Evolutionary conservation across 805 yeast species (phyloP).

Genomic region (Wickerhamiella bombiphila): DNA sequence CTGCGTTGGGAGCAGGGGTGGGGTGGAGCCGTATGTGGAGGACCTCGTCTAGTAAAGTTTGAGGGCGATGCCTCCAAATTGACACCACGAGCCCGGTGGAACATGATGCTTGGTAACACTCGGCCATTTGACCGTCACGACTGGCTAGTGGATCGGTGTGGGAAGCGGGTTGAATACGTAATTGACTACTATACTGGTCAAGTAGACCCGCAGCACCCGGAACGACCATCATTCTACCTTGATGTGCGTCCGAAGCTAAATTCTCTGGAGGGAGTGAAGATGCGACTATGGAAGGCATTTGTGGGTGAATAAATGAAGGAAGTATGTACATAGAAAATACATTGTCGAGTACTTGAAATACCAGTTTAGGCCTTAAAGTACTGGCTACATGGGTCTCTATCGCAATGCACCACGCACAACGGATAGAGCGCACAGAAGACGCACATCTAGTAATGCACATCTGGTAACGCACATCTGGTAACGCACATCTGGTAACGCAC

Average conservation of each 20-base stretch:
- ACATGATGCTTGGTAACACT: constrained; percentile 48
- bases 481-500: no score
- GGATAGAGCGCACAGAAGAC: no score
- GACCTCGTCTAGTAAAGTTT: constrained; percentile 69
- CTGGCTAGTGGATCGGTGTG: constrained; percentile 82
- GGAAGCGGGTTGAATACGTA: constrained; percentile 70
- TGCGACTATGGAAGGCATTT: constrained; percentile 46
- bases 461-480: no score
- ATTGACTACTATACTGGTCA: constrained; percentile 75
- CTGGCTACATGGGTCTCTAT: not conserved
- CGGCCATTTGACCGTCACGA: constrained; percentile 94
- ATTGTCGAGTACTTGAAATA: not conserved
- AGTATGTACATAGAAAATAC: not conserved
- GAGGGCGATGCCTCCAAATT: constrained; percentile 75
- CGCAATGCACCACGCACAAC: no score
- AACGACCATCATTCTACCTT: constrained; percentile 48
- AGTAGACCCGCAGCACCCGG: constrained; percentile 31
- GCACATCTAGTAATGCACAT: no score
- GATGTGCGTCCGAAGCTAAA: constrained; percentile 91
- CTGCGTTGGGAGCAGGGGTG: constrained; percentile 55
- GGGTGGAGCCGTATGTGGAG: constrained; percentile 46
- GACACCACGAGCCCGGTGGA: constrained; percentile 76
- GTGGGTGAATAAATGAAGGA: constrained; percentile 19
- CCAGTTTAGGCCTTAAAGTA: not conserved
- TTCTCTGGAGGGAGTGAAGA: constrained; percentile 59